Base-by-base conservation (phyloP, 306 rosid species). In the Cercis canadensis region DNA sequence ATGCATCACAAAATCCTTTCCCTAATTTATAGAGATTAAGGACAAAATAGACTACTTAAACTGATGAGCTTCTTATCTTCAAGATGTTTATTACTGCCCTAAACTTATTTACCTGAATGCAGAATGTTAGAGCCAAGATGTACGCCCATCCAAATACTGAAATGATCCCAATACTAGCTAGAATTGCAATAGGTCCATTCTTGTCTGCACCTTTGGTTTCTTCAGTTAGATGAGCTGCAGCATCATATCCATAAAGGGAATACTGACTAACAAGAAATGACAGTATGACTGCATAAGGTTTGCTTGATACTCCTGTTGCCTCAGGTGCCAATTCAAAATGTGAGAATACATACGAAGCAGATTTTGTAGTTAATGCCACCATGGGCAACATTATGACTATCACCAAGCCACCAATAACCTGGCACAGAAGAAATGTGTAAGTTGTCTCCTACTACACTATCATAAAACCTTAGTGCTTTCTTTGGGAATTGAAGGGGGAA, bases 201-300 rank as follows among this genome's bases (percentile, higher is more conserved):
- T 80, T 92, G 72, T 89, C 97, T 13, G 97, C 96, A 18, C 92
- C 93, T 85, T 75, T 92, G 50, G 97, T 89, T 86, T 92, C 97
- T 79, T 92, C 93, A 5, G 97, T 92, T 51, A 92, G 51, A 85
- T 92, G 97, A 37, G 96, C 97, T 54, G 97, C 96, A 29, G 97
- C 96, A 83, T 92, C 97, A 61, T 92, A 92, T 75, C 97, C 97
- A 67, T 87, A 92, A 0, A 92, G 84, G 19, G 96, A 92, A 70
- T 92, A 92, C 72, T 89, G 93, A 64, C 97, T 92, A 6, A 92
- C 93, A 43, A 92, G 97, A 78, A 92, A 82, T 33, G 97, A 78
- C 41, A 92, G 79, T 73, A 92, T 60, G 40, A 85, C 92, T 21
- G 90, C 97, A 82, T 92, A 92, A n/a, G 97, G 97, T 56, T 85